Evolutionary conservation across 805 yeast species (phyloP), one percentile per base, ranked within the genome.

Genomic region (Pichia ethanolica): DNA sequence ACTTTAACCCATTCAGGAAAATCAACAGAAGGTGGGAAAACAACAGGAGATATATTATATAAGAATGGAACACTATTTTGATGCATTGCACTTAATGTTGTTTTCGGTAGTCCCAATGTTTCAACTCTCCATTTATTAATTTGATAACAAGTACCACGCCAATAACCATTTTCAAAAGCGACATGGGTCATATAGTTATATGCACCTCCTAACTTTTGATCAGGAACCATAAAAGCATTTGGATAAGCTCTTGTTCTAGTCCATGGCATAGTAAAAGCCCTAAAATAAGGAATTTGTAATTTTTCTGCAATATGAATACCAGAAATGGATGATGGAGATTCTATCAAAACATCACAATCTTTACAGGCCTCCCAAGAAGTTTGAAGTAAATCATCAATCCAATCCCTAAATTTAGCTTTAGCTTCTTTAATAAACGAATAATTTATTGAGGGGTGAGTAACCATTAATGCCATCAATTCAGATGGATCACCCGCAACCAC

Each of bases 231-330:
- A 55, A 91, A 89, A 0, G 98, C 97, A 71, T 91, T 97, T 1
- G 97, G 97, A 62, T 91, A 91, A 0, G 97, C 95, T 56, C 95
- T 74, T 0, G 98, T 90, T 53, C 96, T 70, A 0, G 97, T 88
- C 98, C 98, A 91, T 0, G 98, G 98, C 98, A 91, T 91, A 0
- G 98, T 91, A 63, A 91, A 91, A 0, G 97, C 97, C 59, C 97
- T 74, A 71, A 87, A 86, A 63, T 91, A 91, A 0, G 98, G 96
- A 49, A 91, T 85, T 25, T 81, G 79, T 50, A 91, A 67, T 1
- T 95, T 95, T 64, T 91, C 98, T 4, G 98, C 97, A 50, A 91
- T 86, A 59, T 91, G 98, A 43, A 90, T 78, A 9, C 98, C 98
- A 13, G 86, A 90, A 90, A 91, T 89, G 0, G 97, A 91, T 1